Evolutionary conservation across 495 filamentous ascomycete genomes (phyloP), one percentile per base, ranked within the genome.

Genomic region (Aspergillus egyptiacus): DNA sequence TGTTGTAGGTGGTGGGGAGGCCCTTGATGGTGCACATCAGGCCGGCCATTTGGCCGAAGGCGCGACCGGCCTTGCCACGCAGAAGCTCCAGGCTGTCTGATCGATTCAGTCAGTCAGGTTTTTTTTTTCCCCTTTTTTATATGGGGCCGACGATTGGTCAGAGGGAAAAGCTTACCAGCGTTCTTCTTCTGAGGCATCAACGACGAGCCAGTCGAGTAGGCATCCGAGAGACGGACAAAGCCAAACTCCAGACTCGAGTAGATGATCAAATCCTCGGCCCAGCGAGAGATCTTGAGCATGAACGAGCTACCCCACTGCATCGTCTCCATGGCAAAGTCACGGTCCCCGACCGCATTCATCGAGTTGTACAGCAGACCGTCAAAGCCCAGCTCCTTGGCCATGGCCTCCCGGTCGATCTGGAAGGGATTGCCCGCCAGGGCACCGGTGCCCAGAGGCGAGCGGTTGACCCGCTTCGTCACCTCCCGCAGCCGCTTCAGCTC

Each of bases 371-470:
- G 71, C 25, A 95, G 69, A 5, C 82, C 83, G 0, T 86, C 83
- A 57, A 96, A 96, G 46, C 90, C 89, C 3, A 96, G 80, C 68
- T 96, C 91, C 61, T 84, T 77, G 8, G 89, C 87, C 75, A 96
- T 88, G 46, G 82, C 79, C 49, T 86, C 82, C n/a, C 91, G 82
- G 63, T 96, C 91, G 60, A 96, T 87, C 54, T 79, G 73, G 68
- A 96, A 96, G 3, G 87, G 81, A 70, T 96, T 96, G 20, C 91
- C 91, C n/a, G 89, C 88, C 2, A 96, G 75, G 0, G 89, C 91
- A 48, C 91, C 90, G 45, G 81, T 84, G 5, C 91, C 91, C 2
- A 96, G 80, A 0, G 91, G 87, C 54, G 78, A 83, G 46, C 74
- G 67, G 64, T 96, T 95, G 19, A 96, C 83, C 13, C 88, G 76